Percentiles rank a stretch among this genome's conserved stretches.
phyloP scores from a whole-genome alignment of 2,329 filamentous ascomycete genomes.

The Helotiales sp. region DNA sequence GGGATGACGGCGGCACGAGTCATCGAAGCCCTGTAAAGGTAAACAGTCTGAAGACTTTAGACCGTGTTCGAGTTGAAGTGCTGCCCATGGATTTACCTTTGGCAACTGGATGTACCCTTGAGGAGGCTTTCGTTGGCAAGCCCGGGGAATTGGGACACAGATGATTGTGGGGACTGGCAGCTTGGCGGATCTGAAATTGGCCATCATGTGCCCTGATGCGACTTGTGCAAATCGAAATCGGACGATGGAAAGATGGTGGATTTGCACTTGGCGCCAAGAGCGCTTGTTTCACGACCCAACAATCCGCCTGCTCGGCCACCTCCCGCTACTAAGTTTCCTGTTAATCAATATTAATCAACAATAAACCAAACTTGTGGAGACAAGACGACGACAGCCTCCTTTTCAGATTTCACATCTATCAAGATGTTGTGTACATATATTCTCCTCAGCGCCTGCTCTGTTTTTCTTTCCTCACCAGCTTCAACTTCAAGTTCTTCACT shows the following conservation, averaged over 20 bases:
- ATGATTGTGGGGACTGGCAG: neutral
- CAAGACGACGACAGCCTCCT: neutral
- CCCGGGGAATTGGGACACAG: neutral
- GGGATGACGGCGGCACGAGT: neutral
- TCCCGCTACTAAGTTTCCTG: slow-evolving; percentile 11
- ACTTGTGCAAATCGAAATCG: neutral
- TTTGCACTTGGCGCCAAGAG: slow-evolving; percentile 10
- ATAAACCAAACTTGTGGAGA: slow-evolving; percentile 20
- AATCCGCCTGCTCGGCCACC: neutral
- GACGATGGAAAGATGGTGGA: neutral
- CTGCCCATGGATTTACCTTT: neutral
- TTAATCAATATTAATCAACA: slow-evolving; percentile 20
- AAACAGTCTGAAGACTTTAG: neutral
- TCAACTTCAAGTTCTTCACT: slow-evolving; percentile 11
- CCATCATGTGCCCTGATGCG: neutral
- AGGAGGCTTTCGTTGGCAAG: neutral
- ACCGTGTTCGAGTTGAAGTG: neutral
- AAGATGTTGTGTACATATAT: slow-evolving; percentile 16
- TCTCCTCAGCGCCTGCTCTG: neutral
- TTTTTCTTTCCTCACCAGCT: slow-evolving; percentile 8
- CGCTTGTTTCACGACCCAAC: slow-evolving; percentile 13
- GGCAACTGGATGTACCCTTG: neutral
- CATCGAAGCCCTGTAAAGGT: neutral
- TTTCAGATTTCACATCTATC: neutral
- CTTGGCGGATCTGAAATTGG: slow-evolving; percentile 2